Evolutionary conservation across 1,284 basidiomycete species (phyloP), one percentile per base, ranked within the genome.

Genomic region (Apiotrichum sp.): DNA sequence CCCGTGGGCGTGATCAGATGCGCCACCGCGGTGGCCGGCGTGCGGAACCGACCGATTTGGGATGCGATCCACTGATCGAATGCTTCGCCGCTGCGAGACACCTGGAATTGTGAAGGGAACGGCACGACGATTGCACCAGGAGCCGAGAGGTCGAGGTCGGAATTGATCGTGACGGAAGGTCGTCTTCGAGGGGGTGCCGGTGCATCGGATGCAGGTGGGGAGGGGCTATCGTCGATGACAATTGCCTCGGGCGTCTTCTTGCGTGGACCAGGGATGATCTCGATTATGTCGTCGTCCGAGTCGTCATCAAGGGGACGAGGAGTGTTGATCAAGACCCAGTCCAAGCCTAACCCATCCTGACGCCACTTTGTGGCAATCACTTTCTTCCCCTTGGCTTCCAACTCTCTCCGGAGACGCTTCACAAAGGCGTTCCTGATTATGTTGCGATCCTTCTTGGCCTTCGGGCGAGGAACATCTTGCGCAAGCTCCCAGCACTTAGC

Each of bases 311-410:
- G 39, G 13, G 34, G 46, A 6, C 5, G 33, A 14, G 41, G 3
- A 7, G 6, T 38, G 8, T 34, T 14, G 4, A 6, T 46, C 8
- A 36, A 16, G 5, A 13, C 31, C 54, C 54, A 55, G 49, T 55
- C 54, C 22, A 50, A 32, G 6, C 47, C 54, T 1, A 55, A 31
- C 8, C 55, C 55, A 22, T 56, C 55, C 2, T 6, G 6, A 14
- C 55, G 55, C 55, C 55, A 56, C 40, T 51, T 51, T 9, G 40
- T 41, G n/a, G 16, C 13, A 3, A 16, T 22, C 0, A 47, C 33
- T 1, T 22, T 8, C 35, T 48, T 47, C 11, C 55, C 50, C 5
- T 44, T n/a, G 10, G 16, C 8, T 0, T 1, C 2, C 13, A 56
- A 31, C 45, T 44, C 11, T 2, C 1, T 11, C 9, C 33, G 35